A percentile compares a stretch with the other conserved stretches of the same genome.
Conservation (phyloP, 2,329 filamentous ascomycete species). For the Canariomyces notabilis region DNA sequence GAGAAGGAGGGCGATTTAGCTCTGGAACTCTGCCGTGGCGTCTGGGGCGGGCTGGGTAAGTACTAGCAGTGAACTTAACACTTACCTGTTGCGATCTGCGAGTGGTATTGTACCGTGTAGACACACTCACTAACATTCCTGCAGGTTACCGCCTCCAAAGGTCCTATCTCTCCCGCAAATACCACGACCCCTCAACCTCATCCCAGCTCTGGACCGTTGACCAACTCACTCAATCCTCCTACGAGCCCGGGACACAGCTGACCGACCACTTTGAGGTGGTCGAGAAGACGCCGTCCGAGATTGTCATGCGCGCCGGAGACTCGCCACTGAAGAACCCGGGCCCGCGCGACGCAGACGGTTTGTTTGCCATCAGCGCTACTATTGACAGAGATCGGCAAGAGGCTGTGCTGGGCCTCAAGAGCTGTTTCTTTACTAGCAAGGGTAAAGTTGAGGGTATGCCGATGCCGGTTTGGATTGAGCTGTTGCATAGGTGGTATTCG, state of each 20-base stretch:
- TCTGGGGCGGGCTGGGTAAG: conserved; percentile 61
- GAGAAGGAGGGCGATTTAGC: conserved; percentile 54
- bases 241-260: conserved; percentile 58
- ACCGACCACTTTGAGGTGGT: conserved; percentile 71
- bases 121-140: no score
- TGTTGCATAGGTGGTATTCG: conserved; percentile 37
- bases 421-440: conserved; percentile 50
- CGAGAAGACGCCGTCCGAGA: conserved; percentile 54
- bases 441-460: conserved; percentile 31
- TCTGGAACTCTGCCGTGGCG: conserved; percentile 61
- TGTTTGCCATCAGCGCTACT: conserved; percentile 60
- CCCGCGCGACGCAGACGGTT: conserved; percentile 56
- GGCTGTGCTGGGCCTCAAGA: conserved; percentile 62
- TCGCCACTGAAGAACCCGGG: conserved; percentile 54
- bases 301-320: conserved; percentile 62
- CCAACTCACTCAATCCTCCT: conserved; percentile 51
- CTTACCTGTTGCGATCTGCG: no score
- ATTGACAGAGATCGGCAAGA: conserved; percentile 55
- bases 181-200: conserved; percentile 49
- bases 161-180: conserved; percentile 54
- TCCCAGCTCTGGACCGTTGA: conserved; percentile 56
- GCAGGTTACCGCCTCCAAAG: conserved; percentile 56
- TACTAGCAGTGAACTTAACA: neutral
- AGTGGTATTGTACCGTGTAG: no score
- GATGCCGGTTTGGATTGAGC: conserved; percentile 34